phyloP scores from a whole-genome alignment of 139 green algal species.

The Chlamydomonas sp. region DNA sequence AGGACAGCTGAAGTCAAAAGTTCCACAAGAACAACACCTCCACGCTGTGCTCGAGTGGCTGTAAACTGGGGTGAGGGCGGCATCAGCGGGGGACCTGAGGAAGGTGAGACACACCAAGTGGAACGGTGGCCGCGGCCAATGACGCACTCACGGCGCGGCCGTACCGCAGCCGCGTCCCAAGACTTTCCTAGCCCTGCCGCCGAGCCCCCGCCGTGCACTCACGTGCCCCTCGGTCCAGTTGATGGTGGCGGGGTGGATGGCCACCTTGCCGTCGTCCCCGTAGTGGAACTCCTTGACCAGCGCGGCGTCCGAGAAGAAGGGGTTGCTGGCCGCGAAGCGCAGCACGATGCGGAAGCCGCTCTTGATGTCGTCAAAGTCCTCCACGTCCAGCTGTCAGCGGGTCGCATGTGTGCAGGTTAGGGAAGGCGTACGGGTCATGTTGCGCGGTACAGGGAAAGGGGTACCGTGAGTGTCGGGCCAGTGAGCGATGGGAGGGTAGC shows the following conservation, averaged over 20 bases:
- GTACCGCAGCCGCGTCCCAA: not conserved
- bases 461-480: too few species aligned
- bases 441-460: not conserved
- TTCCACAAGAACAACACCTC: too few species aligned
- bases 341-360: constrained; percentile 72
- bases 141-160: not conserved
- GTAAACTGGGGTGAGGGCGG: too few species aligned
- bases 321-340: constrained; percentile 60
- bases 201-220: too few species aligned
- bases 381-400: constrained; percentile 56
- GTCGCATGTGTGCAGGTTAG: not conserved
- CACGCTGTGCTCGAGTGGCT: too few species aligned
- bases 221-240: constrained; percentile 46
- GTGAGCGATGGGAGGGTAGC: not conserved
- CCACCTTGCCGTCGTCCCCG: constrained; percentile 53
- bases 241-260: constrained; percentile 36
- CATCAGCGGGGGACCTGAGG: too few species aligned
- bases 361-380: constrained; percentile 79
- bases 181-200: constrained; percentile 19
- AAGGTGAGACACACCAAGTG: not conserved
- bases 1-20: too few species aligned
- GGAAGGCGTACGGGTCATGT: not conserved
- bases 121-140: not conserved
- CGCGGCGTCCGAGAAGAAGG: constrained; percentile 65
- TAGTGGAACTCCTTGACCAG: constrained; percentile 60